A percentile compares a stretch with the other conserved stretches of the same genome.
phyloP scores from a whole-genome alignment of 75 land plant species.

The Selaginella tamariscina region DNA sequence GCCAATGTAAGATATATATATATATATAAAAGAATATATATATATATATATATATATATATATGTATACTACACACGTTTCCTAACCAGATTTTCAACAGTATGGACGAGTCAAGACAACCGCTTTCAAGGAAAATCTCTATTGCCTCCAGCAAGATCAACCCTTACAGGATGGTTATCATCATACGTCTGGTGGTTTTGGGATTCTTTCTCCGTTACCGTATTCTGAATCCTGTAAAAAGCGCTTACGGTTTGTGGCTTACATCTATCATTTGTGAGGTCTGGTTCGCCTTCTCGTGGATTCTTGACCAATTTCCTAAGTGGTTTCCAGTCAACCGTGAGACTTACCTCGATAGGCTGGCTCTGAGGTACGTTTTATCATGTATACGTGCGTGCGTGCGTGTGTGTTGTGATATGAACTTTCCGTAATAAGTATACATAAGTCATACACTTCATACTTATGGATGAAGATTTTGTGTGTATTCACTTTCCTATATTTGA shows the following conservation, averaged over 20 bases:
- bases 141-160: constrained; percentile 58
- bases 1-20: constrained; percentile 61
- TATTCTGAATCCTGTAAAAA: constrained; percentile 47
- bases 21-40: too few relatives aligned
- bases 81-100: constrained; percentile 20
- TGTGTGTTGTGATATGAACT: constrained; percentile 6
- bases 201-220: constrained; percentile 69
- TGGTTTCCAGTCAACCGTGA: constrained; percentile 72
- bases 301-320: constrained; percentile 92
- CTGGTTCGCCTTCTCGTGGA: constrained; percentile 98
- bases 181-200: constrained; percentile 58
- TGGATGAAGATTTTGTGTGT: not conserved
- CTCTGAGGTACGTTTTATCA: constrained; percentile 38
- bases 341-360: constrained; percentile 65
- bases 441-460: not conserved
- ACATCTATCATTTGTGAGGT: constrained; percentile 79
- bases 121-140: constrained; percentile 63
- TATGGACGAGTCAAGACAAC: constrained; percentile 68
- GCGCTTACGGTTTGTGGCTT: constrained; percentile 62
- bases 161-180: constrained; percentile 62
- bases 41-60: too few relatives aligned
- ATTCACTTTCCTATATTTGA: not conserved
- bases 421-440: too few relatives aligned
- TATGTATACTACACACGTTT: not conserved
- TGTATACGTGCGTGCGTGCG: not conserved